Evolutionary conservation across 2,329 filamentous ascomycete genomes (phyloP).

Genomic region (Ascochyta viciae-villosae): DNA sequence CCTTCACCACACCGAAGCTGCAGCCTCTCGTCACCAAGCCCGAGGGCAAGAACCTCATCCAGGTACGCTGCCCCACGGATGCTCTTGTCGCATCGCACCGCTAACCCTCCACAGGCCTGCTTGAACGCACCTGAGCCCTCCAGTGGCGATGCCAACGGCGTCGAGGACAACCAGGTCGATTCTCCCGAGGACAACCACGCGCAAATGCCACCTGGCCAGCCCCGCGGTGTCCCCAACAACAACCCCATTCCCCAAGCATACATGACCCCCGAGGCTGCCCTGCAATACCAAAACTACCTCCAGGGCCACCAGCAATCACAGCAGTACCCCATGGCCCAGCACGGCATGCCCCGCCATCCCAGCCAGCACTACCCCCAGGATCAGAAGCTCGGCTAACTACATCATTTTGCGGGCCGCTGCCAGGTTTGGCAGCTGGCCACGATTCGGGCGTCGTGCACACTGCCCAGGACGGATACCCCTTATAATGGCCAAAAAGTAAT

Average conservation of each 20-base stretch:
- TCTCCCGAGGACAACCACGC: conserved; percentile 89
- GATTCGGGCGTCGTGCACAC: conserved; percentile 40
- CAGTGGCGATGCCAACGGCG: conserved; percentile 72
- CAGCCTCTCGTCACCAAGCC: conserved; percentile 98
- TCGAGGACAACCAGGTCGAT: conserved; percentile 68
- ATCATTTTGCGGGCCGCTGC: conserved; percentile 34
- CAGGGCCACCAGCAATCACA: conserved; percentile 68
- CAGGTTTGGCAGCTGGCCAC: conserved; percentile 34
- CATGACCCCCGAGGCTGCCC: conserved; percentile 70
- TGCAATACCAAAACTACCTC: conserved; percentile 86
- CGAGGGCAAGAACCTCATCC: conserved; percentile 98
- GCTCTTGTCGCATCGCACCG: conserved; percentile 19
- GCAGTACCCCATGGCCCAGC: conserved; percentile 80
- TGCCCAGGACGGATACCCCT: conserved; percentile 50
- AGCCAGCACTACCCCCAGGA: conserved; percentile 76
- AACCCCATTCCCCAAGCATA: conserved; percentile 72
- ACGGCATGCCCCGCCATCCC: conserved; percentile 69
- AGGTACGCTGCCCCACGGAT: conserved; percentile 66
- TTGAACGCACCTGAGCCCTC: conserved; percentile 93
- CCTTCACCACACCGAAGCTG: conserved; percentile 97
- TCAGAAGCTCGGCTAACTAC: conserved; percentile 49
- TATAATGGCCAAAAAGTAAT: conserved; percentile 50
- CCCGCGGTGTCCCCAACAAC: conserved; percentile 66
- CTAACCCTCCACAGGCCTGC: conserved; percentile 74
- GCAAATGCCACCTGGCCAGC: conserved; percentile 78